phyloP scores from a whole-genome alignment of 2,329 filamentous ascomycete genomes.

The Penicillium sp. region DNA sequence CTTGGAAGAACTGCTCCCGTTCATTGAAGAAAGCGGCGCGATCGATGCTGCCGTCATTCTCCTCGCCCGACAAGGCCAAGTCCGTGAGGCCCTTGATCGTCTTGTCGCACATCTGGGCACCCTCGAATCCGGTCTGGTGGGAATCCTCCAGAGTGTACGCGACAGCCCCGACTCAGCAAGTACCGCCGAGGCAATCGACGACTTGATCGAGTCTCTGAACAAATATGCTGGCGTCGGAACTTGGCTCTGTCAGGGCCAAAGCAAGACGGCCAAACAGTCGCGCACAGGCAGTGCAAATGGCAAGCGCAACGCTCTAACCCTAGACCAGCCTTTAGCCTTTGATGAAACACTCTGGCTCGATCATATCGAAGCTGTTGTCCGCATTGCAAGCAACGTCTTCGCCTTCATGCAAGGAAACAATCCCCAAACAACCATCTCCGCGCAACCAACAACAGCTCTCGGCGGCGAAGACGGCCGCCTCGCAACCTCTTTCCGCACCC shows the following conservation, averaged over 20 bases:
- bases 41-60: conserved; percentile 91
- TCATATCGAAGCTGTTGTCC: conserved; percentile 62
- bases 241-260: conserved; percentile 90
- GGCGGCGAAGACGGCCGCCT: conserved; percentile 46
- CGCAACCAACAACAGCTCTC: conserved; percentile 13
- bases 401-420: conserved; percentile 50
- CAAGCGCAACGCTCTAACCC: conserved; percentile 43
- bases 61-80: conserved; percentile 82
- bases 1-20: conserved; percentile 76
- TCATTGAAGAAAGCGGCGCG: conserved; percentile 84
- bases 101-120: conserved; percentile 77
- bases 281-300: conserved; percentile 33
- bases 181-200: conserved; percentile 66
- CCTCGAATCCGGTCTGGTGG: conserved; percentile 73
- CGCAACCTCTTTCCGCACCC: conserved; percentile 65
- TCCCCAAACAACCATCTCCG: conserved; percentile 18
- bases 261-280: conserved; percentile 54
- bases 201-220: conserved; percentile 73
- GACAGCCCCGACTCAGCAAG: conserved; percentile 57
- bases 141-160: conserved; percentile 64
- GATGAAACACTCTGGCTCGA: conserved; percentile 67
- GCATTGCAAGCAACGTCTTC: conserved; percentile 63
- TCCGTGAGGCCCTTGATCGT: conserved; percentile 78
- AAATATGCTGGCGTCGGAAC: conserved; percentile 92
- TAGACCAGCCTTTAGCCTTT: conserved; percentile 57